Evolutionary conservation across 192 early-diverging fungal genomes (phyloP).

Genomic region (Backusella sp.): DNA sequence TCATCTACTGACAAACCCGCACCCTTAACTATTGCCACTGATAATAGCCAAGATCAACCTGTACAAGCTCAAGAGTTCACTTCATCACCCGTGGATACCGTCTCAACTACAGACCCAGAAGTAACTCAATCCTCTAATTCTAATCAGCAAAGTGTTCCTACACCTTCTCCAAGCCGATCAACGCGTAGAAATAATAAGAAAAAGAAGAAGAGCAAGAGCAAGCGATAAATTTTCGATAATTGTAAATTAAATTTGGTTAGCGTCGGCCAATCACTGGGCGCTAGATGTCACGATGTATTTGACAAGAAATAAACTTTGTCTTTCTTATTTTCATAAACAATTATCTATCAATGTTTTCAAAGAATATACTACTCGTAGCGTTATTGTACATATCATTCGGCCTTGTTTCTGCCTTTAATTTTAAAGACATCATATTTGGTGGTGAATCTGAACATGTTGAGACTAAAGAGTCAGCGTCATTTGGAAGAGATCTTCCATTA

Average conservation of each 20-base stretch:
- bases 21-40: neutral
- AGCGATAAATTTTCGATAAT: neutral
- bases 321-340: neutral
- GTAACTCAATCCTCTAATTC: neutral
- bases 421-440: constrained; percentile 1
- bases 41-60: neutral
- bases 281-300: neutral
- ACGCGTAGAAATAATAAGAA: constrained; percentile 1
- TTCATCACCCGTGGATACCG: neutral
- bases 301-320: neutral
- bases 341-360: neutral
- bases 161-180: neutral
- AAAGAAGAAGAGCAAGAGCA: neutral
- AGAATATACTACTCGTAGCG: neutral
- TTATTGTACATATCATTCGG: neutral
- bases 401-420: constrained; percentile 4
- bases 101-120: neutral
- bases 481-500: neutral
- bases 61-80: neutral
- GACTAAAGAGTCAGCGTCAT: neutral
- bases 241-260: neutral
- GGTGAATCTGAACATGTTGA: neutral
- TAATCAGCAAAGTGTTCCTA: neutral
- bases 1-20: neutral
- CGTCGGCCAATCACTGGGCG: neutral